Base-by-base conservation (phyloP, 1,139 yeast species). In the Meyerozyma elateridarum region DNA sequence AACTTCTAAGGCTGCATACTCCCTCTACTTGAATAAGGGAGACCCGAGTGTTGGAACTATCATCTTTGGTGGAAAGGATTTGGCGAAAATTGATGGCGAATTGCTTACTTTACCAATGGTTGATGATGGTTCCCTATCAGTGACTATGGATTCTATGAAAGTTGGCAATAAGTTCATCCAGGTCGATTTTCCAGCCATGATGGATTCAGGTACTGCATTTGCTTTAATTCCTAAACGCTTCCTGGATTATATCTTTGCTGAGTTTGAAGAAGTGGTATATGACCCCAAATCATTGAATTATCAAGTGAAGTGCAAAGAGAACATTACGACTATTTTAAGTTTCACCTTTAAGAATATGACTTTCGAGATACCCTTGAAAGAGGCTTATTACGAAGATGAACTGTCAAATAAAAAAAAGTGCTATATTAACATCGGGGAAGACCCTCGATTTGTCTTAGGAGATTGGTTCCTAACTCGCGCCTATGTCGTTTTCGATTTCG, bases 31-130 rank as follows among this genome's bases (percentile, higher is more conserved):
- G 51, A 58, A 73, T 46, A 49, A 54, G 12, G 48, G 56, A 18
- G 54, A 53, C 20, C 59, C 69, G 4, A 13, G 49, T n/a, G 38
- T 55, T 7, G 80, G 78, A 8, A 59, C 69, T 20, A 53, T 77
- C 25, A 49, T 76, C 28, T 75, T 77, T 50, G 83, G 83, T 35
- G 83, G 75, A 27, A 64, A 75, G 28, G 85, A 79, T 45, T 70
- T 63, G 33, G 54, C 67, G 34, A 73, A 71, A 46, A 75, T 70
- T 45, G 36, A 57, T 1, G 81, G 81, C 15, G 51, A 55, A 8
- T 54, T 77, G 30, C 52, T 57, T 30, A 53, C 72, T 2, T 47
- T 76, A 12, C 77, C 77, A 11, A 14, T 24, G 8, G 18, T 14
- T 15, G 18, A 17, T 13, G 11, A 24, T 4, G n/a, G 13, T 13